Conservation (phyloP, 169 alveolate genomes). For the Perkinsus marinus region DNA sequence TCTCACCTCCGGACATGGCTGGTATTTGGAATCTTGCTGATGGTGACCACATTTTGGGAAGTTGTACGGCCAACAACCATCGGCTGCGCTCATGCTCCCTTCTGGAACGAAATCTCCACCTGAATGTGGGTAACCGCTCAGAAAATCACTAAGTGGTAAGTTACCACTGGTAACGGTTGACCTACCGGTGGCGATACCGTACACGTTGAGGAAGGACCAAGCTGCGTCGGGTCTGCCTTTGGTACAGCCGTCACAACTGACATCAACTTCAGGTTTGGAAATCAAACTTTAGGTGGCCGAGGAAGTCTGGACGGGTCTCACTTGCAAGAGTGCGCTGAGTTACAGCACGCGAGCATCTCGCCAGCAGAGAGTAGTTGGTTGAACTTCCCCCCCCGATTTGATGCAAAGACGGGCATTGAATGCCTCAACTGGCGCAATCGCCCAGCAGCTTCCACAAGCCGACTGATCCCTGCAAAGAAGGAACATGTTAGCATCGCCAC, state of each 20-base stretch:
- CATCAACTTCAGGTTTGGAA: too few species aligned
- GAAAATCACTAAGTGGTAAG: neutral
- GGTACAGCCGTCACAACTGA: neutral
- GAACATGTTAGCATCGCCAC: neutral
- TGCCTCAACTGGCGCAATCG: slow-evolving; percentile 64
- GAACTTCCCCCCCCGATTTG: slow-evolving; percentile 14
- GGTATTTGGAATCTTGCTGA: neutral
- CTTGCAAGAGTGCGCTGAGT: neutral
- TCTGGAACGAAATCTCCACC: neutral
- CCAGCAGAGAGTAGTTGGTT: slow-evolving; percentile 33
- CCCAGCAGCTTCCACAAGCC: slow-evolving; percentile 74
- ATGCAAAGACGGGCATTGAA: slow-evolving; percentile 61
- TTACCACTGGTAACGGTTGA: too few species aligned
- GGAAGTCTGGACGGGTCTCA: neutral
- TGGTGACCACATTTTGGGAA: slow-evolving; percentile 24
- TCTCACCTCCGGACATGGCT: neutral
- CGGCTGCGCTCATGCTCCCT: slow-evolving; percentile 1
- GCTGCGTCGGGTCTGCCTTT: neutral
- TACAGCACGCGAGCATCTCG: neutral
- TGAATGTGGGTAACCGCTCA: too few species aligned
- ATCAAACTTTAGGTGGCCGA: neutral
- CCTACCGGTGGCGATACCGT: neutral
- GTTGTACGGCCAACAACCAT: slow-evolving; percentile 30
- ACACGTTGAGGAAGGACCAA: neutral
- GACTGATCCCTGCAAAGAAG: slow-evolving; percentile 43